These are phyloP conservation scores for Arthrobotrys pseudoclavata DNA, from an alignment of 2,329 filamentous ascomycete genomes.

Conservation along the genomic window DNA sequence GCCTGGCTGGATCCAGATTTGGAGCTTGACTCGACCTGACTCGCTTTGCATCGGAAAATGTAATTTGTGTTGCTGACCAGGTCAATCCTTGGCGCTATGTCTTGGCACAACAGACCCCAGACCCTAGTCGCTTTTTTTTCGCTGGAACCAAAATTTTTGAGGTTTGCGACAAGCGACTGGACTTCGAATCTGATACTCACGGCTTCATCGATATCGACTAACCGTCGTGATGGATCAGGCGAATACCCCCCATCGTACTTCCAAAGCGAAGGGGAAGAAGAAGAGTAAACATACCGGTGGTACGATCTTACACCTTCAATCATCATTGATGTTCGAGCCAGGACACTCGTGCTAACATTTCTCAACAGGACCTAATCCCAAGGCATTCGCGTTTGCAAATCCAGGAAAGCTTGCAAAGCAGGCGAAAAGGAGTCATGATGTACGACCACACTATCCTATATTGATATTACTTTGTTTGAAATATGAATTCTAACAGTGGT, in stretches of 20 bases:
- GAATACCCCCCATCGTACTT: conserved; percentile 52
- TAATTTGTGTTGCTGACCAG: background rate
- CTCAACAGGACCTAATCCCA: conserved; percentile 79
- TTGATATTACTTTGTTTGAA: conserved; percentile 58
- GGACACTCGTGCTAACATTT: conserved; percentile 34
- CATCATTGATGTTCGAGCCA: background rate
- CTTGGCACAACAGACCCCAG: conserved; percentile 7
- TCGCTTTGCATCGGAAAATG: conserved; percentile 16
- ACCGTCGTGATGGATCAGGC: conserved; percentile 54
- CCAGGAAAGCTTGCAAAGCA: conserved; percentile 84
- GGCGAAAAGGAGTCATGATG: conserved; percentile 79
- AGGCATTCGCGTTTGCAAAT: conserved; percentile 87
- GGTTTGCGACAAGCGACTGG: conserved; percentile 25
- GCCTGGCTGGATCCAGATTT: conserved; percentile 8
- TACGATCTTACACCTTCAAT: conserved; percentile 64
- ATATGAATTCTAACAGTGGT: conserved; percentile 38
- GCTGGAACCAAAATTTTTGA: conserved; percentile 30
- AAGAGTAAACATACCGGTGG: conserved; percentile 70
- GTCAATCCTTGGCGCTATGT: background rate
- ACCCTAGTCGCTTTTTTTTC: conserved; percentile 20
- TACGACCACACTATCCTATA: conserved; percentile 66
- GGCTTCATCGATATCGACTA: background rate
- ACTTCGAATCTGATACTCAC: background rate
- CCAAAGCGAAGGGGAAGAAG: conserved; percentile 42
- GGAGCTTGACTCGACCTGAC: conserved; percentile 5